Evolutionary conservation across 306 rosid species (phyloP), one percentile per base, ranked within the genome.

Genomic region (Quercus ilex): DNA sequence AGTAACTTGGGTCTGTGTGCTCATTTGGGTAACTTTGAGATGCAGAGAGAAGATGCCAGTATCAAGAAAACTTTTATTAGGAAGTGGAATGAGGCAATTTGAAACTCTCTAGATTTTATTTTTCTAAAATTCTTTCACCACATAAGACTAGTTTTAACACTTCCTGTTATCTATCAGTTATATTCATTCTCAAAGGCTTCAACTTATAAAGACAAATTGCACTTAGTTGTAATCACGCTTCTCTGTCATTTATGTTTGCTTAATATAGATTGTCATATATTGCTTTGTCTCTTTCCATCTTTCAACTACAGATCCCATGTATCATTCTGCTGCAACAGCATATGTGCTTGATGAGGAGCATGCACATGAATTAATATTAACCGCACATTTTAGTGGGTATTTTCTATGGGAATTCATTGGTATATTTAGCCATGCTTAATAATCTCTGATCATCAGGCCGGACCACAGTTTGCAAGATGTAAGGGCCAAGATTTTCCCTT

Each of bases 401-500:
- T 79, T 28, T 78, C 56, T 52, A 74, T 77, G 59, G 41, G 21
- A 74, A 74, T 67, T 56, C 8, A 74, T 60, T 28, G 63, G 46
- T 75, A 41, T 79, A 64, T 81, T 62, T 74, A 80, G 64, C 58
- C 81, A 53, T 77, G 46, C 21, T 65, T 58, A 69, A 38, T 84
- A 62, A 68, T 77, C 74, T 57, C 78, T 84, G 78, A 46, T 77
- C 77, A 79, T 81, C 90, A 95, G 99, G 91, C 99, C 96, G n/a
- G 99, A 95, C 81, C 97, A 95, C 83, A 90, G 71, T 82, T 79
- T 82, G 84, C 97, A 92, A 90, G 97, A 92, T 85, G 82, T 92
- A 69, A 95, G 99, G 86, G 85, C 96, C 69, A 95, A 89, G 74
- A 79, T 91, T 83, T 95, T 95, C 80, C 99, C 99, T 72, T 68